These are phyloP conservation scores for Phytophthora tubulina DNA, from an alignment of 352 stramenopile species.

Conservation along the genomic window DNA sequence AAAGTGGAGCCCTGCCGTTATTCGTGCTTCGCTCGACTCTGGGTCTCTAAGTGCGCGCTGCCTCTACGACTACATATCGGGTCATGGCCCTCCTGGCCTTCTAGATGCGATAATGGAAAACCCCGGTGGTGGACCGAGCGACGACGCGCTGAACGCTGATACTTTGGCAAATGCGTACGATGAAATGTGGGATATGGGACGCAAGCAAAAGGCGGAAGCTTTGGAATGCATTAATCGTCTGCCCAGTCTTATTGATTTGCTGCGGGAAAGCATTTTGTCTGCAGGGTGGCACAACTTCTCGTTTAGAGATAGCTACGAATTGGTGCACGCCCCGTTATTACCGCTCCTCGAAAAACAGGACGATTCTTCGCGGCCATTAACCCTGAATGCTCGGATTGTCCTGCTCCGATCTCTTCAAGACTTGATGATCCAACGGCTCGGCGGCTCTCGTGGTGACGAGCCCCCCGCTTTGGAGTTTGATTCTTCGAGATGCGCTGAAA, in stretches of 20 bases:
- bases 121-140: slow-evolving; percentile 31
- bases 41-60: slow-evolving; percentile 72
- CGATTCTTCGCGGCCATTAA: slow-evolving; percentile 15
- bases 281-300: slow-evolving; percentile 64
- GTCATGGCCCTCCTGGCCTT: slow-evolving; percentile 63
- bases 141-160: slow-evolving; percentile 59
- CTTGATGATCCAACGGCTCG: slow-evolving; percentile 84
- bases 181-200: slow-evolving; percentile 71
- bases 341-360: slow-evolving; percentile 65
- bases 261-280: slow-evolving; percentile 78
- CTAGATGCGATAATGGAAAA: slow-evolving; percentile 58
- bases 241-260: slow-evolving; percentile 62
- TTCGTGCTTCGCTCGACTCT: slow-evolving; percentile 65
- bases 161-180: slow-evolving; percentile 73
- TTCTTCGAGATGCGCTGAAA: slow-evolving; percentile 86
- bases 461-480: slow-evolving; percentile 89
- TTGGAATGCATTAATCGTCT: slow-evolving; percentile 77
- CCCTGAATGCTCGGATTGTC: slow-evolving; percentile 62
- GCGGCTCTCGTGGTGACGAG: slow-evolving; percentile 76
- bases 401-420: slow-evolving; percentile 88
- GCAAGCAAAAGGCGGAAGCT: slow-evolving; percentile 69
- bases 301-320: slow-evolving; percentile 67
- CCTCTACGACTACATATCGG: slow-evolving; percentile 76
- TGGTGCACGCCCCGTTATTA: slow-evolving; percentile 73
- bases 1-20: slow-evolving; percentile 68